Evolutionary conservation across 768 basidiomycete genomes (phyloP), one percentile per base, ranked within the genome.

Genomic region (Podaxis pistillaris): DNA sequence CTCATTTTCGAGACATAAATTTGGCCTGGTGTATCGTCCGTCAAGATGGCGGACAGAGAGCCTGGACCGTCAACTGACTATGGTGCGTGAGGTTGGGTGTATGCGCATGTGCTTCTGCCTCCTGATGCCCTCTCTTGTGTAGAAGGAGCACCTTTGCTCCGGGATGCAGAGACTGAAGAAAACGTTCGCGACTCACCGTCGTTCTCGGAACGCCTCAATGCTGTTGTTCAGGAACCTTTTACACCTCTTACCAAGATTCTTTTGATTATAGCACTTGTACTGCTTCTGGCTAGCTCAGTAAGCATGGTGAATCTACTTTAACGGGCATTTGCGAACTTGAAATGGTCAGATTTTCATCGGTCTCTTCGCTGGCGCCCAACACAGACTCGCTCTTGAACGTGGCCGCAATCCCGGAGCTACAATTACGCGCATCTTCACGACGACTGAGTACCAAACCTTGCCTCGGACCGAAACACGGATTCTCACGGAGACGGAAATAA

Each of bases 361-460:
- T 9, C 79, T 99, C 4, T 98, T 95, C 73, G 90, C 94, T 36
- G 97, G 97, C 9, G 88, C 89, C 1, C 86, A 93, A 71, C 89
- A 91, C 70, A 88, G 86, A 64, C 81, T 94, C 57, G 84, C 84
- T 64, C 68, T 80, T n/a, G 79, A 79, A 60, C 78, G 77, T 50
- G 74, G 40, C 24, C 54, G 80, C 12, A 78, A 74, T 30, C 75
- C 71, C 62, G 68, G 70, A 13, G 68, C 5, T 9, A 56, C 61
- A 15, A 30, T 26, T 28, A 53, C 59, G 6, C 59, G 26, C 11
- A 53, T 44, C 17, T 28, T 60, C 13, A 65, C 59, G 9, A 64
- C 62, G 15, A 67, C 66, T 26, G 63, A 56, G 44, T 62, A 58
- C 60, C 63, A 44, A 30, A 70, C 71, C 12, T 69, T 73, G 0